Evolutionary conservation across 2,329 filamentous ascomycete genomes (phyloP), one percentile per base, ranked within the genome.

Genomic region (Beauveria brongniartii): DNA sequence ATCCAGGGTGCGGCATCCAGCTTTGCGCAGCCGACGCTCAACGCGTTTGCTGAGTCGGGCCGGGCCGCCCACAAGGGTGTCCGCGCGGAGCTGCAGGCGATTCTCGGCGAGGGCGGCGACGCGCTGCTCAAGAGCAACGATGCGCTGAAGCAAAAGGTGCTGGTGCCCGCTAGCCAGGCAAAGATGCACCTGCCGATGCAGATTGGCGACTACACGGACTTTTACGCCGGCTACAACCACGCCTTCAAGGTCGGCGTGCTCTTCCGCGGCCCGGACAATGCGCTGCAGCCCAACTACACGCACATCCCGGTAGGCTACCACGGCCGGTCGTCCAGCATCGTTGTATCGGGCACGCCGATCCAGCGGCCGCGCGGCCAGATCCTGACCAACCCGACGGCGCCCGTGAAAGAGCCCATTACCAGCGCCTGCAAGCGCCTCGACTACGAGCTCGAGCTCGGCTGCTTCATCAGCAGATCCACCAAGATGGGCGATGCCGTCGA

Each of bases 131-230:
- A 70, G 37, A 70, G 78, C 61, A 74, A 78, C 46, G 64, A 69
- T 14, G 62, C 63, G 1, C 69, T 77, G 0, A 68, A 67, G 46
- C 59, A 67, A 9, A 43, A 63, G 1, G 71, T 70, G 7, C 60
- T 75, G 16, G 7, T 76, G 5, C 67, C 67, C 7, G 61, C 68
- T 1, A 52, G 71, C 34, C 80, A 82, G 5, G 82, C 87, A n/a
- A 81, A 77, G 63, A 87, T 82, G 67, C 89, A 92, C 65, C 67
- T 93, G 1, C 90, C 90, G 1, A 83, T 94, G 78, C 77, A 82
- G 43, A 90, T 93, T 67, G 88, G 89, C 37, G 90, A 93, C 70
- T 93, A 93, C 71, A 91, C 90, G 2, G 90, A 94, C 70, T 94
- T 93, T 75, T 94, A 90, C 69, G 90, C 88, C 16, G 89, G 90